A percentile compares a stretch with the other conserved stretches of the same genome.
Evolutionary conservation across 768 basidiomycete species (phyloP).

Genomic region (Phaeotremella skinneri): DNA sequence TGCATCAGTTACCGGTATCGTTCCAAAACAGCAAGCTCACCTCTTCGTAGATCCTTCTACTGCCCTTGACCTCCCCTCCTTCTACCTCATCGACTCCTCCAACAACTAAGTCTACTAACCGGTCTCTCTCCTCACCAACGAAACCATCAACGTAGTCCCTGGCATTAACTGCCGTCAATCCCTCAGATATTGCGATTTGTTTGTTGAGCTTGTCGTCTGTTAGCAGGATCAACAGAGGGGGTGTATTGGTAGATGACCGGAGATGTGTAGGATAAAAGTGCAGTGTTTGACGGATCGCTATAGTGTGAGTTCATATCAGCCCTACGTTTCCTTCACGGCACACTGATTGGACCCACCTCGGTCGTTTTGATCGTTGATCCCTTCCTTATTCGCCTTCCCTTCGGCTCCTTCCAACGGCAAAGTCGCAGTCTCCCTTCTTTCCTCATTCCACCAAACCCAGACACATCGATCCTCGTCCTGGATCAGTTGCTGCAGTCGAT

Average conservation of each 20-base stretch:
- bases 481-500: slow-evolving; percentile 79
- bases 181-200: slow-evolving; percentile 66
- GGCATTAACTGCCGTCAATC: slow-evolving; percentile 57
- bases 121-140: slow-evolving; percentile 57
- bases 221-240: slow-evolving; percentile 71
- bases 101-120: slow-evolving; percentile 78
- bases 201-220: slow-evolving; percentile 87
- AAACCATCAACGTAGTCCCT: slow-evolving; percentile 75
- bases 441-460: slow-evolving; percentile 61
- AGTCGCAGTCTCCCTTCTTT: slow-evolving; percentile 53
- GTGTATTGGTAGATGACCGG: slow-evolving; percentile 25
- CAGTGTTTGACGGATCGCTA: slow-evolving; percentile 83
- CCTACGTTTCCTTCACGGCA: not conserved
- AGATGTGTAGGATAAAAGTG: slow-evolving; percentile 84
- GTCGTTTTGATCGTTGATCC: slow-evolving; percentile 87
- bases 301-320: not conserved
- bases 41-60: slow-evolving; percentile 62
- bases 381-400: slow-evolving; percentile 58
- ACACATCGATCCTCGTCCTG: slow-evolving; percentile 63
- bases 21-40: slow-evolving; percentile 52
- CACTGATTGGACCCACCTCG: slow-evolving; percentile 61
- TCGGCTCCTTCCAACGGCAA: slow-evolving; percentile 59
- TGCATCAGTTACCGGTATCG: not conserved
- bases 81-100: slow-evolving; percentile 61
- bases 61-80: slow-evolving; percentile 25